Conservation (phyloP, 2,329 filamentous ascomycete genomes). For the Clarireedia paspali region DNA sequence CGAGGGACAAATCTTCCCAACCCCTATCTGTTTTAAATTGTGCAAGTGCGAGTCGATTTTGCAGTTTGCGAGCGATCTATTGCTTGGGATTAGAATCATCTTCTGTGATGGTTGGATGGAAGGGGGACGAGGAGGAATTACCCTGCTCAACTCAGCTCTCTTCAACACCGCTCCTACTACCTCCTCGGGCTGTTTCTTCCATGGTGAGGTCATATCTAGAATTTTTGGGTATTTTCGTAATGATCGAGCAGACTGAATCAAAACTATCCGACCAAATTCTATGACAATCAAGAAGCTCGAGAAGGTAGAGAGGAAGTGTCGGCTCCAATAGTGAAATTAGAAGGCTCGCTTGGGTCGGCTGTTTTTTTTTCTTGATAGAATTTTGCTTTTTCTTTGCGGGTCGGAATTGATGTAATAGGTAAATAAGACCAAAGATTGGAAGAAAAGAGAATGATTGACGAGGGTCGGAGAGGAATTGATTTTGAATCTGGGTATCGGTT, state of each 20-base stretch:
- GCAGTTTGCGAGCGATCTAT: slow-evolving; percentile 86
- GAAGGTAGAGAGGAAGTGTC: slow-evolving; percentile 6
- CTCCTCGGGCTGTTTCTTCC: slow-evolving; percentile 55
- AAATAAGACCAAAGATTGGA: neutral
- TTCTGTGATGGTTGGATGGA: neutral
- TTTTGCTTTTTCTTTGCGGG: slow-evolving; percentile 8
- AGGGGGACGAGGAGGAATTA: slow-evolving; percentile 33
- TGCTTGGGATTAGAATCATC: slow-evolving; percentile 15
- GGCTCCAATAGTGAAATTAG: slow-evolving; percentile 14
- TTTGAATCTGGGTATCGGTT: neutral
- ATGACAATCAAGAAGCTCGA: neutral
- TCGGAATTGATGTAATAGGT: neutral
- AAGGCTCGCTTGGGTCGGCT: slow-evolving; percentile 2
- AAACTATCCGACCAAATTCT: neutral
- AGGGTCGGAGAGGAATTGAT: neutral
- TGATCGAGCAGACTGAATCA: neutral
- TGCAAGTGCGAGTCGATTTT: slow-evolving; percentile 89
- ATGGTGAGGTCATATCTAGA: slow-evolving; percentile 47
- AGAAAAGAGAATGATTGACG: neutral
- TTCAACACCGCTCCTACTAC: slow-evolving; percentile 63
- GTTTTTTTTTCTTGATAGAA: slow-evolving; percentile 1
- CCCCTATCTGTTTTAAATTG: slow-evolving; percentile 97
- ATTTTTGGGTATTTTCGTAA: neutral
- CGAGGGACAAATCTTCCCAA: slow-evolving; percentile 83
- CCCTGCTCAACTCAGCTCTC: slow-evolving; percentile 69